Evolutionary conservation across 2,329 filamentous ascomycete genomes (phyloP), one percentile per base, ranked within the genome.

Genomic region (Dendrostoma leiphaemia): DNA sequence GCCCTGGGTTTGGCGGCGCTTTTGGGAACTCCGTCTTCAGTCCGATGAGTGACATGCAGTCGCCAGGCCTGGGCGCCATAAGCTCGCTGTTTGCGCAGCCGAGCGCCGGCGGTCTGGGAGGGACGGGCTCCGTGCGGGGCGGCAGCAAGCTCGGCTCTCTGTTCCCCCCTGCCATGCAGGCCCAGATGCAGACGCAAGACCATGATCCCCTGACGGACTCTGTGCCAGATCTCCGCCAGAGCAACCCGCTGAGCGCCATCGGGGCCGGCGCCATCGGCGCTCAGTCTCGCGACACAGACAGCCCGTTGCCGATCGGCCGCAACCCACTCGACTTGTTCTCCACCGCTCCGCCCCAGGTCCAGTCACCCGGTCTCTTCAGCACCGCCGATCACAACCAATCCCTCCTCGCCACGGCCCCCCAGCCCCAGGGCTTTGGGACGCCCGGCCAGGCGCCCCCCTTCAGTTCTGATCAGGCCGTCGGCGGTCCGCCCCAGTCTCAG

Each of bases 101-200:
- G 6, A 75, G 81, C 34, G n/a, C n/a, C n/a, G 75, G 78, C 21
- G 80, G 78, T 53, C 74, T 76, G 3, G 77, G 76, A 54, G 79
- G 77, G 53, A 73, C 84, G 6, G 86, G 86, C 48, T 87, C 87
- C 48, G 82, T 89, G 43, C 84, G 89, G 29, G 85, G 91, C 34
- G 81, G 84, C 5, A 94, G 89, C 74, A 95, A 92, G 70, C 78
- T 97, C 35, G 89, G 89, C 2, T 92, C 91, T 1, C 76, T 99
- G 23, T 97, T 99, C 65, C 92, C 93, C 8, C 75, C 85, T 1
- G 86, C 88, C 4, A 92, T 96, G 89, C 92, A 97, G 71, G 89
- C 91, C 32, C 90, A 95, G 69, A 92, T 95, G 88, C 89, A 91
- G 56, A 73, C 74, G 3, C 80, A 85, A 28, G 88, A 93, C 12